A percentile compares a stretch with the other conserved stretches of the same genome.
These are phyloP conservation scores for Colletotrichum lini DNA, from an alignment of 2,329 filamentous ascomycete genomes.

Conservation along the genomic window DNA sequence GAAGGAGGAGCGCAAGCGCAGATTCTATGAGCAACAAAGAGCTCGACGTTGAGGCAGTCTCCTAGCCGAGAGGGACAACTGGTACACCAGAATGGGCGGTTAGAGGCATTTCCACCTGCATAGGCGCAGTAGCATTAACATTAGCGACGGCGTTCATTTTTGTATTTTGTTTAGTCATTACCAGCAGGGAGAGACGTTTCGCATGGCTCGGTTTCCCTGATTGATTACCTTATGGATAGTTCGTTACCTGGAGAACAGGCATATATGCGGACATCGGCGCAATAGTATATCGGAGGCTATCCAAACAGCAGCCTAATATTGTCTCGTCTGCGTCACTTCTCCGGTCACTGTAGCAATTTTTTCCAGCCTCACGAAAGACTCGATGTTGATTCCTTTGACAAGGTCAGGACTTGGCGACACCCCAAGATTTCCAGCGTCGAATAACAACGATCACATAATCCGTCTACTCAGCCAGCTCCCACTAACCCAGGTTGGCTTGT, in stretches of 20 bases:
- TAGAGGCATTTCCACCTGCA: slow-evolving; percentile 31
- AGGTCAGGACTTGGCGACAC: not conserved
- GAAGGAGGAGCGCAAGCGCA: slow-evolving; percentile 70
- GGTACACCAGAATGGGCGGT: slow-evolving; percentile 5
- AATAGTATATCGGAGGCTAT: slow-evolving; percentile 25
- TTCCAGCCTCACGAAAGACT: not conserved
- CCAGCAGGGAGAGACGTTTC: not conserved
- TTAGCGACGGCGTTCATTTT: slow-evolving; percentile 57
- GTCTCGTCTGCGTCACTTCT: slow-evolving; percentile 20
- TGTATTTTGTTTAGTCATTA: slow-evolving; percentile 34
- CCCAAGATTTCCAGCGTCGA: not conserved
- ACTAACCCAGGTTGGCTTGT: slow-evolving; percentile 17
- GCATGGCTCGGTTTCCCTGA: not conserved
- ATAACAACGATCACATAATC: slow-evolving; percentile 12
- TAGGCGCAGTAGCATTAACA: slow-evolving; percentile 46
- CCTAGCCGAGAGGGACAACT: slow-evolving; percentile 29
- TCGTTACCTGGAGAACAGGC: slow-evolving; percentile 10
- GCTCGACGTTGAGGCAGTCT: slow-evolving; percentile 12
- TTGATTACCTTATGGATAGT: not conserved
- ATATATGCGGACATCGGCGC: slow-evolving; percentile 10
- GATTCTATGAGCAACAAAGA: slow-evolving; percentile 49
- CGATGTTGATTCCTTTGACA: not conserved
- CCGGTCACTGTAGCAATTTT: slow-evolving; percentile 8
- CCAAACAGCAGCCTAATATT: slow-evolving; percentile 30
- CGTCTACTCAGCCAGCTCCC: not conserved